These are phyloP conservation scores for Fusarium lateritium DNA, from an alignment of 2,329 filamentous ascomycete genomes.

Conservation along the genomic window DNA sequence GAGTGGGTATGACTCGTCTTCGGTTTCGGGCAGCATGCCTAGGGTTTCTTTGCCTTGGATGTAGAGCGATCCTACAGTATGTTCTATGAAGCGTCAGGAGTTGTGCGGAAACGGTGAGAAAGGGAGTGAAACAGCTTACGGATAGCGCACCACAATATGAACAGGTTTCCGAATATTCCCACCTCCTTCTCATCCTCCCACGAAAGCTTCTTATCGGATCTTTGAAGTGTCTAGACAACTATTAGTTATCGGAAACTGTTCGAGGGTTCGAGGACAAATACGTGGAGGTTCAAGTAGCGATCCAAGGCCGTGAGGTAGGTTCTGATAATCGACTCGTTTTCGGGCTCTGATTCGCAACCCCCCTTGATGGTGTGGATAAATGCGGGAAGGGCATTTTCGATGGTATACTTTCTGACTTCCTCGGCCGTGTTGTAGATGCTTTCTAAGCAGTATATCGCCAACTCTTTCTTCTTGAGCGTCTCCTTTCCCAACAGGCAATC, in stretches of 20 bases:
- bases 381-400: constrained; percentile 46
- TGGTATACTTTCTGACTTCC: constrained; percentile 57
- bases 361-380: constrained; percentile 46
- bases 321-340: constrained; percentile 34
- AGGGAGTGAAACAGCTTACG: constrained; percentile 55
- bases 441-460: constrained; percentile 59
- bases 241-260: not conserved
- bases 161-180: constrained; percentile 57
- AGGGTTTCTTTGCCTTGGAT: constrained; percentile 59
- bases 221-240: not conserved
- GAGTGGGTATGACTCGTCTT: constrained; percentile 57
- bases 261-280: constrained; percentile 17
- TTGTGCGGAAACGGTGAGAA: not conserved
- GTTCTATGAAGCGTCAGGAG: constrained; percentile 52
- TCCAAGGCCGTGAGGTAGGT: constrained; percentile 44
- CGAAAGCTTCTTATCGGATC: not conserved
- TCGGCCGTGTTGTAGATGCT: constrained; percentile 55
- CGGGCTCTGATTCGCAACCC: constrained; percentile 3
- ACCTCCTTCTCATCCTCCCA: constrained; percentile 48
- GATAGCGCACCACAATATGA: constrained; percentile 63
- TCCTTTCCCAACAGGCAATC: constrained; percentile 47
- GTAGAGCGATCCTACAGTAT: constrained; percentile 61
- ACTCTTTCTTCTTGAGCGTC: constrained; percentile 49
- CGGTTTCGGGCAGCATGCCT: constrained; percentile 55
- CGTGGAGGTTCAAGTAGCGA: constrained; percentile 43